Percentiles rank a stretch among this genome's conserved stretches.
These are phyloP conservation scores for Petunia hybrid DNA, from an alignment of 305 asterid genomes.

Conservation along the genomic window DNA sequence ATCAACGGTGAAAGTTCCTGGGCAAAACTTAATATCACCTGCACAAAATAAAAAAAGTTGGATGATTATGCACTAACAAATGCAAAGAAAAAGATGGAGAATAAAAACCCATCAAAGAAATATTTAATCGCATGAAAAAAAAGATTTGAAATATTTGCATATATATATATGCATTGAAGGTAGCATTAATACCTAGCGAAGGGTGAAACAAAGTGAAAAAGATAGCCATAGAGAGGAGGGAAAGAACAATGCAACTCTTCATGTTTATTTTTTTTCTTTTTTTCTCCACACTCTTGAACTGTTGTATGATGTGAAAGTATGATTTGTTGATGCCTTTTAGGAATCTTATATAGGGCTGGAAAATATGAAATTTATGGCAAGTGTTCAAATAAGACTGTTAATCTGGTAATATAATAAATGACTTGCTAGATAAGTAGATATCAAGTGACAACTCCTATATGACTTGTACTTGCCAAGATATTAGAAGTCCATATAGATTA, in stretches of 20 bases:
- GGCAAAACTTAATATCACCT: background rate
- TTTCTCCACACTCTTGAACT: background rate
- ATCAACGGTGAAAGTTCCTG: background rate
- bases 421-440: background rate
- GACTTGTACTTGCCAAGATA: background rate
- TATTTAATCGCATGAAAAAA: background rate
- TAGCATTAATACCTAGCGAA: background rate
- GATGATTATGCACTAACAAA: background rate
- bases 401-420: background rate
- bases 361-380: background rate
- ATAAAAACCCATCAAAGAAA: background rate
- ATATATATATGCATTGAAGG: background rate
- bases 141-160: background rate
- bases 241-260: background rate
- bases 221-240: background rate
- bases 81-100: background rate
- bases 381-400: background rate
- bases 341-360: background rate
- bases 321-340: background rate
- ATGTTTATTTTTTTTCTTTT: background rate
- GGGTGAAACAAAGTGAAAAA: background rate
- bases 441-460: background rate
- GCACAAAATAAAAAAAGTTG: background rate
- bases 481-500: background rate
- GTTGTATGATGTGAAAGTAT: background rate